phyloP scores from a whole-genome alignment of 1,139 yeast genomes.

The Dujonia santamariae region DNA sequence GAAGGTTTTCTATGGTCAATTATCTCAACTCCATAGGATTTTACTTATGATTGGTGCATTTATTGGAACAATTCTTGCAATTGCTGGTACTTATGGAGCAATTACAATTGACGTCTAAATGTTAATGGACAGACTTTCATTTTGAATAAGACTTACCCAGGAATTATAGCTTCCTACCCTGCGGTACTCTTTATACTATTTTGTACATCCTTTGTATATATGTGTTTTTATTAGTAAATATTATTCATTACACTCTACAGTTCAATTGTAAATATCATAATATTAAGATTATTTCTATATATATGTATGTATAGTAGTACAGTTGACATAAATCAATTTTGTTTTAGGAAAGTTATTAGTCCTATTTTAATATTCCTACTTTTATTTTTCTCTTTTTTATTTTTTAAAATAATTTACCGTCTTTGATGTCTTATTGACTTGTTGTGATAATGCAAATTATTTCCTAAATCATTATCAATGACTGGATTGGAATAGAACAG shows the following conservation, averaged over 20 bases:
- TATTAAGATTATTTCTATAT: no score
- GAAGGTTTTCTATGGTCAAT: conserved; percentile 47
- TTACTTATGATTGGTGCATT: conserved; percentile 45
- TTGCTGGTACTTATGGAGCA: conserved; percentile 46
- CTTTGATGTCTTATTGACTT: conserved; percentile 2
- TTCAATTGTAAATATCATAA: no score
- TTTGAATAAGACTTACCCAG: background rate
- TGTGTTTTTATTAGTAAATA: background rate
- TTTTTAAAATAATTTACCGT: background rate
- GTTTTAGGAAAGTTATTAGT: no score
- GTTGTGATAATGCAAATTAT: conserved; percentile 5
- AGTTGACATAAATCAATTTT: no score
- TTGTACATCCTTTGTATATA: background rate
- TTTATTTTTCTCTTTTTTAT: no score
- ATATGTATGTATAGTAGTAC: no score
- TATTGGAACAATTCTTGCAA: conserved; percentile 44
- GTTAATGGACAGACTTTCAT: background rate
- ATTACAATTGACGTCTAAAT: conserved; percentile 15
- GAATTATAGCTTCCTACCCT: no score
- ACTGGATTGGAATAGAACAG: conserved; percentile 56
- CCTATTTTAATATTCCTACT: no score
- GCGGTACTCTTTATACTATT: background rate
- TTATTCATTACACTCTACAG: no score
- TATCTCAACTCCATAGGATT: conserved; percentile 34
- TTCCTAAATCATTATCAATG: conserved; percentile 22